Evolutionary conservation across 176 grass and related monocot species (phyloP).

Genomic region (Carex scoparia): DNA sequence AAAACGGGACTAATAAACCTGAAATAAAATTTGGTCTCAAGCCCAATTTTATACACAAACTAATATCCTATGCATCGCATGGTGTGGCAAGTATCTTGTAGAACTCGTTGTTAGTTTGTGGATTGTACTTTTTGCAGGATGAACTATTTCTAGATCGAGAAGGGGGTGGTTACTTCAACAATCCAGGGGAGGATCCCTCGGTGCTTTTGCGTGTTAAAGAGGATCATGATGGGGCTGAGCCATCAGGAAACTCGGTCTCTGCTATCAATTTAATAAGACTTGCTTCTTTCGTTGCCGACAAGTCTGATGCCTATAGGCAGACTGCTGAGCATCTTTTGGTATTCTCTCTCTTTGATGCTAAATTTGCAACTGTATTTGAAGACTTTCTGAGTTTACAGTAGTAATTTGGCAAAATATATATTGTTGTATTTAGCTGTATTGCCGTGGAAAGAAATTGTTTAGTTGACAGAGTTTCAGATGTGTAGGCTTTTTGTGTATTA

Average conservation of each 20-base stretch:
- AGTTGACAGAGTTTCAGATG: not conserved
- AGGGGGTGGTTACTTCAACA: slow-evolving; percentile 96
- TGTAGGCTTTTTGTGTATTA: not conserved
- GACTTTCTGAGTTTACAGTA: not conserved
- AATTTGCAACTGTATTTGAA: not conserved
- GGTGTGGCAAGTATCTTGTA: not conserved
- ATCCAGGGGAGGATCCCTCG: slow-evolving; percentile 84
- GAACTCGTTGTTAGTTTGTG: not conserved
- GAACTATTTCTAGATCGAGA: slow-evolving; percentile 77
- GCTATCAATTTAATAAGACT: slow-evolving; percentile 87
- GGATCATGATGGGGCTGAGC: slow-evolving; percentile 96
- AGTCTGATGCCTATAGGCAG: slow-evolving; percentile 43
- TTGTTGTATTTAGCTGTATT: not conserved
- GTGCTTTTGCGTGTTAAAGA: slow-evolving; percentile 85
- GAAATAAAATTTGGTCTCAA: not conserved
- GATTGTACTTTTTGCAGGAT: slow-evolving; percentile 44
- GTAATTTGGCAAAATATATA: not conserved
- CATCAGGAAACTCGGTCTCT: slow-evolving; percentile 85
- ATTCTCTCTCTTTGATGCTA: slow-evolving; percentile 20
- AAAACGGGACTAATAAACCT: not conserved
- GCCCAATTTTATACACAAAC: not conserved
- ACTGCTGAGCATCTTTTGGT: slow-evolving; percentile 91
- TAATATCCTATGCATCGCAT: not conserved
- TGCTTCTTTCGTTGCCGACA: slow-evolving; percentile 54
- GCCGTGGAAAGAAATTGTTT: not conserved